Evolutionary conservation across 257 asterid species (phyloP), one percentile per base, ranked within the genome.

Genomic region (Solanum dulcamara): DNA sequence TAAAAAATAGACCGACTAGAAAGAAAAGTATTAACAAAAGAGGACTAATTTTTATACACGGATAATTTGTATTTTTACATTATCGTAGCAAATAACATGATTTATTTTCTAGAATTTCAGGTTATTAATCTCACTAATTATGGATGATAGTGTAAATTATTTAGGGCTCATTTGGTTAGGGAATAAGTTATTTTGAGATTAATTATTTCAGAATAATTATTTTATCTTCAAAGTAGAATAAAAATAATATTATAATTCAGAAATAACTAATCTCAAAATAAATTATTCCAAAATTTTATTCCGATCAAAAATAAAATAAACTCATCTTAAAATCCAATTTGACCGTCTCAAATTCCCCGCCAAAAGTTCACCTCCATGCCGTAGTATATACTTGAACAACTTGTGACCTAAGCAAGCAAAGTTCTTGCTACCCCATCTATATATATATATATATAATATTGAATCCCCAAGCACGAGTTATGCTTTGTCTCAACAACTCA

Each of bases 381-480:
- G 33, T n/a, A 10, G 50, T 24, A 72, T 71, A 38, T n/a, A 70
- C 55, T 40, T 12, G 81, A 72, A 22, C 55, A 40, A 72, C 26
- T 83, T 75, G 72, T 85, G 85, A 71, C 37, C 80, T 14, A 48
- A 60, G 75, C 85, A 87, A 86, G 88, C 85, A 57, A 86, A 24
- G 50, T 81, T 48, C 30, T 48, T 79, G 83, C 64, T 26, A 79
- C 64, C 42, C 28, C 24, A 79, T 7, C 83, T 79, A 48, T 10
- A 7, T 9, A 17, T n/a, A n/a, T 70, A 72, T 71, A 71, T 71
- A 48, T 79, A 79, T 46, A 46, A 48, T 48, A 28, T 24, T 44
- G 38, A 4, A 40, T 7, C 24, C 42, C 42, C 26, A 44, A 10
- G 83, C 62, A 77, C 83, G 83, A 77, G 64, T 77, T 77, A 32